phyloP scores from a whole-genome alignment of 75 land plant genomes.

The Pinus albicaulis region DNA sequence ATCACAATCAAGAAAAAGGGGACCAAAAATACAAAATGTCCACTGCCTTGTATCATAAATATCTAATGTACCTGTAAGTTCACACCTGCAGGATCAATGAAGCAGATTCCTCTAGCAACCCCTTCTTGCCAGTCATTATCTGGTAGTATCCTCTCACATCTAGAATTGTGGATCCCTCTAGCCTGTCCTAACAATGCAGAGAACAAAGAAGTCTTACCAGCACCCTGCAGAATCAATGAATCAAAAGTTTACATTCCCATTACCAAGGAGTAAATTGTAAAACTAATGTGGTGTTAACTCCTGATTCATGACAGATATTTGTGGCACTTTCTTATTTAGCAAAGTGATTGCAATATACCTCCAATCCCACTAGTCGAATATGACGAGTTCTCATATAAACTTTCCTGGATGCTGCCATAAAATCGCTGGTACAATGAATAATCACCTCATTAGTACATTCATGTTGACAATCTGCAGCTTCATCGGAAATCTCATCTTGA shows the following conservation, averaged over 20 bases:
- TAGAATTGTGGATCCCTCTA: slow-evolving; percentile 14
- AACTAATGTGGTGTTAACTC: not conserved
- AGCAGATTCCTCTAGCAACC: slow-evolving; percentile 73
- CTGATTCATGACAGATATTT: not conserved
- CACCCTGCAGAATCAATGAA: slow-evolving; percentile 49
- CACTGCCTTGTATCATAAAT: not conserved
- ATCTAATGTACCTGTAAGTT: slow-evolving; percentile 66
- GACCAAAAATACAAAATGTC: not conserved
- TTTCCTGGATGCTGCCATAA: slow-evolving; percentile 62
- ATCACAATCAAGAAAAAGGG: not conserved
- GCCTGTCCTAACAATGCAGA: slow-evolving; percentile 64
- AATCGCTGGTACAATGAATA: slow-evolving; percentile 83
- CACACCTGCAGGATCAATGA: slow-evolving; percentile 72
- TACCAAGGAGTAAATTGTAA: not conserved
- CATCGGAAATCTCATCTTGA: slow-evolving; percentile 3
- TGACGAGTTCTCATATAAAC: slow-evolving; percentile 73
- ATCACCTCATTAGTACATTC: slow-evolving; percentile 58
- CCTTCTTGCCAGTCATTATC: slow-evolving; percentile 60
- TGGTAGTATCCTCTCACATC: slow-evolving; percentile 38
- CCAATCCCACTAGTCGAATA: slow-evolving; percentile 83
- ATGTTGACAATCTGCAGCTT: slow-evolving; percentile 18
- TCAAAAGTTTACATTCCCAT: not conserved
- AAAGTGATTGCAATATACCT: slow-evolving; percentile 34
- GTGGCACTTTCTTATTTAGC: not conserved
- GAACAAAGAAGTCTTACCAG: slow-evolving; percentile 91